A percentile compares a stretch with the other conserved stretches of the same genome.
phyloP scores from a whole-genome alignment of 257 asterid species.

The Asclepias syriaca region DNA sequence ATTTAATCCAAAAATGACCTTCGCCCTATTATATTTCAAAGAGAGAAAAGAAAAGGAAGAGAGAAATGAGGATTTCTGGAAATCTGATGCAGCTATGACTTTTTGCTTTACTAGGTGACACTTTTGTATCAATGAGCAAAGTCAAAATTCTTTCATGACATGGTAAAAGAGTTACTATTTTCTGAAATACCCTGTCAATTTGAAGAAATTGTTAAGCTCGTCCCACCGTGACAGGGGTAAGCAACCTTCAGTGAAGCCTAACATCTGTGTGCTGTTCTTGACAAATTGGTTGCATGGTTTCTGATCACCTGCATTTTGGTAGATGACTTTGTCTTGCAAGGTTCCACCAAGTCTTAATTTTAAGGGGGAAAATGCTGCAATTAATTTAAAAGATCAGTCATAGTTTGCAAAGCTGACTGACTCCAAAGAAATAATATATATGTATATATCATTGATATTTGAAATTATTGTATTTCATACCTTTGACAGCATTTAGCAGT shows the following conservation, averaged over 20 bases:
- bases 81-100: not conserved
- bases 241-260: conserved; percentile 75
- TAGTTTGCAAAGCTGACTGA: not conserved
- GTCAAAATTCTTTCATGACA: not conserved
- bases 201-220: conserved; percentile 59
- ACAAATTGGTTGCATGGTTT: conserved; percentile 44
- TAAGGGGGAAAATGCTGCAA: conserved; percentile 78
- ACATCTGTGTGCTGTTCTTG: conserved; percentile 38
- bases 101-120: not conserved
- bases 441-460: not conserved
- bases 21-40: conserved; percentile 39
- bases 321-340: conserved; percentile 65
- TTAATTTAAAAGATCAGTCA: conserved; percentile 2
- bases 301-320: conserved; percentile 39
- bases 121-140: not conserved
- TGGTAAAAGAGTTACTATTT: not conserved
- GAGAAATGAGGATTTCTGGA: not conserved
- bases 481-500: conserved; percentile 62
- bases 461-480: conserved; percentile 27
- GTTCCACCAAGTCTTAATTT: conserved; percentile 89
- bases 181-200: conserved; percentile 44
- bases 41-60: not conserved
- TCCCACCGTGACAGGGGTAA: conserved; percentile 79
- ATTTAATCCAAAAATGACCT: conserved; percentile 70
- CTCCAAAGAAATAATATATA: too few relatives aligned